phyloP scores from a whole-genome alignment of 768 basidiomycete species.

The Auriscalpium microsporum region DNA sequence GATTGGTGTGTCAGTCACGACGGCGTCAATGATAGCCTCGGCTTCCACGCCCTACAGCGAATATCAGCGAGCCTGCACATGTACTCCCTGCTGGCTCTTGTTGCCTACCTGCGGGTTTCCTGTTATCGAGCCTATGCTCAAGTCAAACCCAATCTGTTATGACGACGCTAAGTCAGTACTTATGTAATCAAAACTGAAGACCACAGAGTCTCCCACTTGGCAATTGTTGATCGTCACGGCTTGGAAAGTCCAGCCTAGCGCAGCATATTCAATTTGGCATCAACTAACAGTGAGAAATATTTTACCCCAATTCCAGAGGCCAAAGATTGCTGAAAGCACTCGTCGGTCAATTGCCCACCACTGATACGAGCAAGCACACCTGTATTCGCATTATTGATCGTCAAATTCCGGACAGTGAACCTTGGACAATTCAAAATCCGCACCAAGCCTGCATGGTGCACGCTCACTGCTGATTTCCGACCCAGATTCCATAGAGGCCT shows the following conservation, averaged over 20 bases:
- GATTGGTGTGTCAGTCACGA: slow-evolving; percentile 49
- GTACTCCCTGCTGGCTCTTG: not conserved
- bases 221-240: not conserved
- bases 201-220: slow-evolving; percentile 16
- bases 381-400: slow-evolving; percentile 38
- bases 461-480: slow-evolving; percentile 72
- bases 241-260: not conserved
- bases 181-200: slow-evolving; percentile 21
- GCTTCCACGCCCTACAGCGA: slow-evolving; percentile 41
- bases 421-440: slow-evolving; percentile 15
- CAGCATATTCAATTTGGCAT: not conserved
- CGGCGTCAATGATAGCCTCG: slow-evolving; percentile 56
- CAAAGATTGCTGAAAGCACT: slow-evolving; percentile 29
- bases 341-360: not conserved
- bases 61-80: not conserved
- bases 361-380: slow-evolving; percentile 16
- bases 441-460: not conserved
- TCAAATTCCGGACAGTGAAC: slow-evolving; percentile 60
- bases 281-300: not conserved
- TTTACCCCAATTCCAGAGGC: slow-evolving; percentile 16
- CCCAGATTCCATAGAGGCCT: slow-evolving; percentile 69
- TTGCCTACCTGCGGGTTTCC: not conserved
- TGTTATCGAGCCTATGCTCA: slow-evolving; percentile 36
- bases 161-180: not conserved
- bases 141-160: slow-evolving; percentile 26